Evolutionary conservation across 2,329 filamentous ascomycete species (phyloP).

Genomic region (Fusarium longipes): DNA sequence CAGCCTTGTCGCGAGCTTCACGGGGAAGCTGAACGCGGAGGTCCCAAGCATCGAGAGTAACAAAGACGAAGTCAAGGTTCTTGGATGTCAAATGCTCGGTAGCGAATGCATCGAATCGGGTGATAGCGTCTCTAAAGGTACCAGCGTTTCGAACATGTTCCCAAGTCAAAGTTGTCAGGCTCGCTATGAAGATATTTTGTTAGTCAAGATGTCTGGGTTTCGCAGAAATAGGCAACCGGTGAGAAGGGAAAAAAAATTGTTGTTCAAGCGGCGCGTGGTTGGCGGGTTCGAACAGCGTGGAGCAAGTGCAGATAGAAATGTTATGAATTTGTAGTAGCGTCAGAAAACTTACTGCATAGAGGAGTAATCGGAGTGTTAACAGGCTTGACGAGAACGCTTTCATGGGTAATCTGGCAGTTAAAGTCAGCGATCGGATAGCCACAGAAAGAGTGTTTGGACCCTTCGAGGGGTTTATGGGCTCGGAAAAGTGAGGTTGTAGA

Average conservation of each 20-base stretch:
- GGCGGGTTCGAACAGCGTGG: slow-evolving; percentile 32
- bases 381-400: slow-evolving; percentile 96
- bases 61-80: slow-evolving; percentile 97
- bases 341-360: slow-evolving; percentile 86
- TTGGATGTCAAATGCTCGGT: slow-evolving; percentile 90
- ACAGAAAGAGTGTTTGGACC: background rate
- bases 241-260: slow-evolving; percentile 12
- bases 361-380: slow-evolving; percentile 99
- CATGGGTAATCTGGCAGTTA: slow-evolving; percentile 80
- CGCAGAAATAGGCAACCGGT: slow-evolving; percentile 1
- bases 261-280: slow-evolving; percentile 22
- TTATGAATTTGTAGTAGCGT: slow-evolving; percentile 30
- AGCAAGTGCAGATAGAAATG: slow-evolving; percentile 35
- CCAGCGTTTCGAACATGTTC: slow-evolving; percentile 98
- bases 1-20: slow-evolving; percentile 97
- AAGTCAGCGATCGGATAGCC: slow-evolving; percentile 27
- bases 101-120: slow-evolving; percentile 93
- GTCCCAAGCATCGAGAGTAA: slow-evolving; percentile 98
- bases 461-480: background rate
- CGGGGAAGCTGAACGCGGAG: slow-evolving; percentile 96
- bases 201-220: slow-evolving; percentile 29
- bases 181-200: slow-evolving; percentile 68
- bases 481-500: slow-evolving; percentile 11
- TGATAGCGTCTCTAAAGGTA: slow-evolving; percentile 96
- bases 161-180: slow-evolving; percentile 97